A percentile compares a stretch with the other conserved stretches of the same genome.
These are phyloP conservation scores for Vitellaria paradoxa DNA, from an alignment of 179 eudicot genomes.

Conservation along the genomic window DNA sequence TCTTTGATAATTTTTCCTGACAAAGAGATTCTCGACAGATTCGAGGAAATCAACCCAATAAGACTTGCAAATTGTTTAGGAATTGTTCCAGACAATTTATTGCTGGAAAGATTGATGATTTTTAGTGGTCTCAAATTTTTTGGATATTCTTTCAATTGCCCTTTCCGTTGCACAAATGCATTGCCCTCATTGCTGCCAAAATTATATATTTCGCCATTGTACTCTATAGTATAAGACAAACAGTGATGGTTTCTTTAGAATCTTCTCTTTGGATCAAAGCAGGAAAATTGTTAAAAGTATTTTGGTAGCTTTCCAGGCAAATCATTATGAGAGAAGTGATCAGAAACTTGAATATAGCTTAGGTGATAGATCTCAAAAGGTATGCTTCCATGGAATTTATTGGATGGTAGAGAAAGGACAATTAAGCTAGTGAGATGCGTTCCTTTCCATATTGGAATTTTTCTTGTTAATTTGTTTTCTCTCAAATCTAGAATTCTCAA, in stretches of 20 bases:
- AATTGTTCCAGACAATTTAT: conserved; percentile 29
- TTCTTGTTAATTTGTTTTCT: background rate
- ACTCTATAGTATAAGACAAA: background rate
- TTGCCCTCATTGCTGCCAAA: background rate
- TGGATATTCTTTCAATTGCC: background rate
- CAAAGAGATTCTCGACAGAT: conserved; percentile 32
- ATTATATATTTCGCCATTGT: too few species aligned
- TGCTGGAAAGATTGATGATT: conserved; percentile 23
- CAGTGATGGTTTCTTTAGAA: background rate
- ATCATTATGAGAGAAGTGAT: conserved; percentile 7
- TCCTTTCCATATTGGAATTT: conserved; percentile 8
- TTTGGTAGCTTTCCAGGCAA: conserved; percentile 14
- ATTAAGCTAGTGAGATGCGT: background rate
- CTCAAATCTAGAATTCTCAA: background rate
- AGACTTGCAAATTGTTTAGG: conserved; percentile 29
- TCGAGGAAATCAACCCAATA: conserved; percentile 19
- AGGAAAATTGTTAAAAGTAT: conserved; percentile 17
- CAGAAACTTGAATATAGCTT: background rate
- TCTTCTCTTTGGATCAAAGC: background rate
- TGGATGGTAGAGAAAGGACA: conserved; percentile 7
- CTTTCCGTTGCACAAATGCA: conserved; percentile 7
- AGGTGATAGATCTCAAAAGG: background rate
- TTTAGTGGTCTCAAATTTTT: background rate
- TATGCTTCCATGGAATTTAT: conserved; percentile 6
- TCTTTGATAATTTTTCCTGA: conserved; percentile 25